Conservation (phyloP, 768 basidiomycete genomes). For the Pleurotus djamor region DNA sequence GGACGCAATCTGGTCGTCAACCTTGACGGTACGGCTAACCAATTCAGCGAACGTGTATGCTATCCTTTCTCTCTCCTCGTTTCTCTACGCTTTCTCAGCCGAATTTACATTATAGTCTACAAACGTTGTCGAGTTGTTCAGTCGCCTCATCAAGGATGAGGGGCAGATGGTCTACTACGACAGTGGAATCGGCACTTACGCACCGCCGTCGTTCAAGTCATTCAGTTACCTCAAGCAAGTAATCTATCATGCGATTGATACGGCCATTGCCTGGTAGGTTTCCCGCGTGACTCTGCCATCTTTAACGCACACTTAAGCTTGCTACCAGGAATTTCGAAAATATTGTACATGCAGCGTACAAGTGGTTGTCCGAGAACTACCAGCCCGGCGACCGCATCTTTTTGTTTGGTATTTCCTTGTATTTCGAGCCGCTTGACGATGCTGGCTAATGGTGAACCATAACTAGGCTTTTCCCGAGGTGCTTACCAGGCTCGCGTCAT, state of each 20-base stretch:
- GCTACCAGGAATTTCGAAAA: slow-evolving; percentile 34
- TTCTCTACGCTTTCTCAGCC: no score
- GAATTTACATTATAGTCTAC: slow-evolving; percentile 19
- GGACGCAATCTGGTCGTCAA: background rate
- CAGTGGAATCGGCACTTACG: slow-evolving; percentile 27
- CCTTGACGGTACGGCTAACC: background rate
- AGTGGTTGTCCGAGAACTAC: slow-evolving; percentile 39
- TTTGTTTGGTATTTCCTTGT: slow-evolving; percentile 30
- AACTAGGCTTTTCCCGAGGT: slow-evolving; percentile 44
- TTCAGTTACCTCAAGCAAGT: slow-evolving; percentile 12
- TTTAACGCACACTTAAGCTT: no score
- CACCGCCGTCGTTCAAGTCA: slow-evolving; percentile 12
- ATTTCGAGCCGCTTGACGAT: background rate
- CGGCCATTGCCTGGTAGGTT: slow-evolving; percentile 18
- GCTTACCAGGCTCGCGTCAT: slow-evolving; percentile 43
- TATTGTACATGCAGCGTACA: slow-evolving; percentile 33
- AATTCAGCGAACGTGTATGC: background rate
- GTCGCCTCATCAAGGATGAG: slow-evolving; percentile 16
- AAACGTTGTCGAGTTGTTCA: slow-evolving; percentile 25
- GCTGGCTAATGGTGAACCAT: background rate
- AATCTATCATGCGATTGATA: slow-evolving; percentile 10
- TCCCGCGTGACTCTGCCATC: no score
- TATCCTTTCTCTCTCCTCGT: no score
- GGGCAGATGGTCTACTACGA: slow-evolving; percentile 25
- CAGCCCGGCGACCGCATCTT: slow-evolving; percentile 33